Evolutionary conservation across 352 stramenopile genomes (phyloP), one percentile per base, ranked within the genome.

Genomic region (Pythium insidiosum): DNA sequence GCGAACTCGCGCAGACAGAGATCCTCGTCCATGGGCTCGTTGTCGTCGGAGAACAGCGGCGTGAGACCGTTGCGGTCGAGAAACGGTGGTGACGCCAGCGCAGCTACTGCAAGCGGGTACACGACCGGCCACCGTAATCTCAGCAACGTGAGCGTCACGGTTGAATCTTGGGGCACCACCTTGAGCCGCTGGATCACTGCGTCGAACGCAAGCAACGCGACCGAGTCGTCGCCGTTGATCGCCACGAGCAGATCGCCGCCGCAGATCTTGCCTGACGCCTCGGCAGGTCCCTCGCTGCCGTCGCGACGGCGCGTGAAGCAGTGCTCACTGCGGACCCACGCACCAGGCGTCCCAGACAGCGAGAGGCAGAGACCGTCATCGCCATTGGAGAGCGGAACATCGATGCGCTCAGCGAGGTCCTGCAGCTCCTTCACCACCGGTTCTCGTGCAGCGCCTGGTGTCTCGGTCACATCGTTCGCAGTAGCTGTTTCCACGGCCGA

Each of bases 241-340:
- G 61, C 66, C 15, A 94, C 47, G 9, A 94, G 60, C 29, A 94
- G 46, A 38, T 94, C 78, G 1, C 78, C 81, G 11, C 70, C 73
- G 15, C 66, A 33, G 34, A 94, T 84, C 19, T 49, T 34, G 2
- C 70, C 66, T 9, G 56, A 82, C 1, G 66, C 53, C 39, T 90
- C 75, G 0, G 81, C 81, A 5, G 81, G 76, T 1, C 81, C 81
- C 13, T 84, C 25, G 0, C 59, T 56, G 10, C 73, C 65, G 49
- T 83, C 62, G 20, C 37, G 25, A 2, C 64, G 67, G 2, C 56
- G 63, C 15, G 74, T 88, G 37, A 90, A 91, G 41, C 69, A 80
- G 38, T 65, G 73, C 20, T 89, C 77, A 20, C 70, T 88, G 25
- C 76, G 78, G 39, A 94, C 78, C 81, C 81, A 94, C 9, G 78